A percentile compares a stretch with the other conserved stretches of the same genome.
These are phyloP conservation scores for Trichosporon inkin DNA, from an alignment of 1,284 basidiomycete species.

Conservation along the genomic window DNA sequence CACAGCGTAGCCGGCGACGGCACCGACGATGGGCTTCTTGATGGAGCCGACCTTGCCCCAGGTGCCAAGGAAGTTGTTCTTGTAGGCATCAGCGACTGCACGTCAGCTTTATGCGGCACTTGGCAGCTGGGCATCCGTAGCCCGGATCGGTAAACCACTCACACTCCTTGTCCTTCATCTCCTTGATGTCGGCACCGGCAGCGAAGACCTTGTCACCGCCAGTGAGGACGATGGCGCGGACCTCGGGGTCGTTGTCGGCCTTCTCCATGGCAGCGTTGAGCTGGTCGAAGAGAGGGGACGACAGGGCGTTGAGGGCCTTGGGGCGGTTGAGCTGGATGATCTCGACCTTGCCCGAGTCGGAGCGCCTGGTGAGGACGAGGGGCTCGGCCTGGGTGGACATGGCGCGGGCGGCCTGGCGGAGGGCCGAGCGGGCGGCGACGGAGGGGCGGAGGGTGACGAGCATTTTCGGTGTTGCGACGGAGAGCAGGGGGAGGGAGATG, in stretches of 20 bases:
- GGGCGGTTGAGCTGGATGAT: conserved; percentile 94
- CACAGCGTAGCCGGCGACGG: conserved; percentile 92
- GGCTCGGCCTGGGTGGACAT: conserved; percentile 41
- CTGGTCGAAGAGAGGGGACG: conserved; percentile 69
- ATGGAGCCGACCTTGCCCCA: conserved; percentile 76
- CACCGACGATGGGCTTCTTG: conserved; percentile 91
- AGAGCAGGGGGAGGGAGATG: too few species aligned
- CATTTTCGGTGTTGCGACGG: conserved; percentile 8
- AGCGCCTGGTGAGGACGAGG: conserved; percentile 44
- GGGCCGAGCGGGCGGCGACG: conserved; percentile 20
- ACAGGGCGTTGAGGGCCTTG: conserved; percentile 91
- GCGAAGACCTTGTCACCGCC: conserved; percentile 93
- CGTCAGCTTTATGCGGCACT: conserved; percentile 6
- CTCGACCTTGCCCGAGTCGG: conserved; percentile 58
- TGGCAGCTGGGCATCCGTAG: neutral
- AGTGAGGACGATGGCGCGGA: conserved; percentile 86
- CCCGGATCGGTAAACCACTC: conserved; percentile 33
- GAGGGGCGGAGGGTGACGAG: conserved; percentile 23
- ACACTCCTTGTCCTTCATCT: conserved; percentile 73
- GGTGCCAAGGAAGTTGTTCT: conserved; percentile 79
- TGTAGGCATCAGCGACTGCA: conserved; percentile 78
- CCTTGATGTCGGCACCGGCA: conserved; percentile 60
- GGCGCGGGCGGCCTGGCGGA: conserved; percentile 25
- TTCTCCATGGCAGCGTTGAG: conserved; percentile 70
- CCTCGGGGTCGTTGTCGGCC: conserved; percentile 66